Conservation (phyloP, 2,329 filamentous ascomycete species). For the Piedraia hortae region DNA sequence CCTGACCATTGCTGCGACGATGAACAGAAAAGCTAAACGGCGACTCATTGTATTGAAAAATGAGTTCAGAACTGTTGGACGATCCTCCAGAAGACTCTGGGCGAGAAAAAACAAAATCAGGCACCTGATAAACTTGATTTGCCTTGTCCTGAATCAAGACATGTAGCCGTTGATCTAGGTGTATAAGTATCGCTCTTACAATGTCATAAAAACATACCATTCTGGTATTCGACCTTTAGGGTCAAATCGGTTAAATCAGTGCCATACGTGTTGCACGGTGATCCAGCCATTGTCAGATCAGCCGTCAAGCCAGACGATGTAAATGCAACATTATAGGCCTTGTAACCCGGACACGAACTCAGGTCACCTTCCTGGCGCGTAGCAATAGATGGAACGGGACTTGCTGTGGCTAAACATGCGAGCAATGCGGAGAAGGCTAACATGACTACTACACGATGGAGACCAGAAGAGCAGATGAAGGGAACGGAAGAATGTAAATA, state of each 20-base stretch:
- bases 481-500: no score
- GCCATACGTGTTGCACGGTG: conserved; percentile 9
- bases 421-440: no score
- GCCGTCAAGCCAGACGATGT: conserved; percentile 9
- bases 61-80: no score
- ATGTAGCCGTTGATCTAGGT: conserved; percentile 33
- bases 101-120: conserved; percentile 37
- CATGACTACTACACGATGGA: no score
- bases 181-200: no score
- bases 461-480: no score
- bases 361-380: no score
- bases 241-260: conserved; percentile 8
- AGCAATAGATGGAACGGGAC: no score
- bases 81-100: no score
- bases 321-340: conserved; percentile 8
- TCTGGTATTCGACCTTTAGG: conserved; percentile 9
- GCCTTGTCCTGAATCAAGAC: conserved; percentile 39
- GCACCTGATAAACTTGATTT: conserved; percentile 48
- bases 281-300: conserved; percentile 9
- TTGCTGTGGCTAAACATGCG: no score
- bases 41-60: conserved; percentile 29
- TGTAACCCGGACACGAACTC: conserved; percentile 9
- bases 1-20: conserved; percentile 31
- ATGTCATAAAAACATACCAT: no score
- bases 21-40: conserved; percentile 29